Conservation (phyloP, 2,329 filamentous ascomycete genomes). For the Pseudogymnoascus sp. region DNA sequence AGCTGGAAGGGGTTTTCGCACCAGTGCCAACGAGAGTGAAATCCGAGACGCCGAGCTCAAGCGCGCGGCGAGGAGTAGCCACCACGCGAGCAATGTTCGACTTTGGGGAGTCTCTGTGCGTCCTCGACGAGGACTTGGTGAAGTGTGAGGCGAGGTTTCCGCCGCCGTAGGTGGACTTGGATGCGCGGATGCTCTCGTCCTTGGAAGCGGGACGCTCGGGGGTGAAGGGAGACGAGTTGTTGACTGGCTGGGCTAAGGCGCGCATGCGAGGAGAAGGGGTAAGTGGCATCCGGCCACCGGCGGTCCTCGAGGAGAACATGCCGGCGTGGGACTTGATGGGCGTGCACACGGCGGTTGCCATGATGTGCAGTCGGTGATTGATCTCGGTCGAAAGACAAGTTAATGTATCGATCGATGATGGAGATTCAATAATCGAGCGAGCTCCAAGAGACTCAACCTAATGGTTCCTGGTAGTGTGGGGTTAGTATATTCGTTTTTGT, state of each 20-base stretch:
- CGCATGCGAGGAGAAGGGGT: slow-evolving; percentile 77
- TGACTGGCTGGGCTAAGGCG: slow-evolving; percentile 41
- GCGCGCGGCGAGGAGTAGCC: slow-evolving; percentile 67
- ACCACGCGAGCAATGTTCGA: slow-evolving; percentile 75
- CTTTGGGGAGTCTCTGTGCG: slow-evolving; percentile 82
- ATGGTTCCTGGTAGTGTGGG: slow-evolving; percentile 44
- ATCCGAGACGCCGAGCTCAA: slow-evolving; percentile 88
- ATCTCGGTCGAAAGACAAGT: slow-evolving; percentile 39
- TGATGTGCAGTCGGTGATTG: slow-evolving; percentile 41
- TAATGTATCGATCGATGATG: slow-evolving; percentile 37
- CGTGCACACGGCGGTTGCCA: slow-evolving; percentile 84
- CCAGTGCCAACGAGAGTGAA: slow-evolving; percentile 85
- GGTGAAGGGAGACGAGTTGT: slow-evolving; percentile 65
- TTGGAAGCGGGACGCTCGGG: slow-evolving; percentile 52
- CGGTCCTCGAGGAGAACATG: slow-evolving; percentile 84
- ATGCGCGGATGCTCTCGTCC: slow-evolving; percentile 43
- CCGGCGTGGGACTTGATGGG: slow-evolving; percentile 92
- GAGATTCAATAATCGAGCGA: slow-evolving; percentile 33
- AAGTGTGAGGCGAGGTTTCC: slow-evolving; percentile 74
- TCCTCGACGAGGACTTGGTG: slow-evolving; percentile 57
- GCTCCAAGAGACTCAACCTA: slow-evolving; percentile 52
- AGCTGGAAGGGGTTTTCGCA: slow-evolving; percentile 49
- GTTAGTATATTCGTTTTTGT: slow-evolving; percentile 40
- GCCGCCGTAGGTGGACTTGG: slow-evolving; percentile 70
- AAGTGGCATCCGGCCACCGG: slow-evolving; percentile 87